These are phyloP conservation scores for Neofusicoccum umdonicola DNA, from an alignment of 2,329 filamentous ascomycete genomes.

Conservation along the genomic window DNA sequence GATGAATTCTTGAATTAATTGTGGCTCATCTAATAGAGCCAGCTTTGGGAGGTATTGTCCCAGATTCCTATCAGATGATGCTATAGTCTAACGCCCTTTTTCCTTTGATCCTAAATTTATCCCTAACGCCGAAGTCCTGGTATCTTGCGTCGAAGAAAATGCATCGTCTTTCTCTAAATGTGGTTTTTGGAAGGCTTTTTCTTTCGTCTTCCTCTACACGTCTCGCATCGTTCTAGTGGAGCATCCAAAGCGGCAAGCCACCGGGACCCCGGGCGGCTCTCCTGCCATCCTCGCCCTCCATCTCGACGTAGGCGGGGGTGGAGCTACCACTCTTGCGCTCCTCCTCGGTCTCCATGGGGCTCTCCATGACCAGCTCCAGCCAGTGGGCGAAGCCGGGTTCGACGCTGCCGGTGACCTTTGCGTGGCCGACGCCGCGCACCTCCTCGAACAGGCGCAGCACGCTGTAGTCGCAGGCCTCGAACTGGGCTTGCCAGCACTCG, in stretches of 20 bases:
- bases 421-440: constrained; percentile 45
- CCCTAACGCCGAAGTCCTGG: not conserved
- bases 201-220: not conserved
- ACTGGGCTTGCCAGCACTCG: constrained; percentile 48
- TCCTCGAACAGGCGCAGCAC: constrained; percentile 47
- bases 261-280: not conserved
- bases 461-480: constrained; percentile 38
- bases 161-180: not conserved
- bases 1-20: not conserved
- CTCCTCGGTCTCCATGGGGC: constrained; percentile 26
- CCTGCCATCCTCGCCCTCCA: constrained; percentile 16
- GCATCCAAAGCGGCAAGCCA: constrained; percentile 3
- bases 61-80: not conserved
- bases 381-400: constrained; percentile 43
- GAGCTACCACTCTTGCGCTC: constrained; percentile 9
- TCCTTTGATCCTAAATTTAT: not conserved
- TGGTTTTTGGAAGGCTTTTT: too few relatives aligned
- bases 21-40: not conserved
- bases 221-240: not conserved
- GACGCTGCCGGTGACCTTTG: constrained; percentile 44
- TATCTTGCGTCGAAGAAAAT: constrained; percentile 3
- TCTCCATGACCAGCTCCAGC: constrained; percentile 47
- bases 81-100: not conserved
- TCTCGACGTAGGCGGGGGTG: constrained; percentile 17
- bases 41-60: not conserved